A percentile compares a stretch with the other conserved stretches of the same genome.
Evolutionary conservation across 2,329 filamentous ascomycete genomes (phyloP).

Genomic region (Aspergillus melleus): DNA sequence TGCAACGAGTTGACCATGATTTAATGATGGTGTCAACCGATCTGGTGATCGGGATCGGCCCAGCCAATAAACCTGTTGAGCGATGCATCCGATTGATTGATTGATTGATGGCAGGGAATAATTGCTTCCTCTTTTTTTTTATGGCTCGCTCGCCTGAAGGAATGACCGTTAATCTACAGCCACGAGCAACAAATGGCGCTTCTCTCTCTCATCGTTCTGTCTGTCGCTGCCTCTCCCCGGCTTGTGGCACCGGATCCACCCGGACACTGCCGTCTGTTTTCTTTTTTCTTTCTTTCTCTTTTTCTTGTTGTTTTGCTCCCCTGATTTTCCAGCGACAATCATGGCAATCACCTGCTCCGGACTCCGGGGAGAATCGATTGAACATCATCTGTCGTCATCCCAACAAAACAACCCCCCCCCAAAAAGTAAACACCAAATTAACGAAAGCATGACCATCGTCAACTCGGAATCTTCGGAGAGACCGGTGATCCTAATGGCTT

Average conservation of each 20-base stretch:
- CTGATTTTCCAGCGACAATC: no score
- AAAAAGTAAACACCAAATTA: neutral
- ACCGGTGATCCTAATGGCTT: neutral
- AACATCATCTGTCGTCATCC: neutral
- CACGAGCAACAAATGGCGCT: neutral
- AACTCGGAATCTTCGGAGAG: neutral
- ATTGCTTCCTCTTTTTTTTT: no score
- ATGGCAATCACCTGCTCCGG: no score
- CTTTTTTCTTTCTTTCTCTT: neutral
- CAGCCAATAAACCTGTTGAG: neutral
- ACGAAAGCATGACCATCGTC: neutral
- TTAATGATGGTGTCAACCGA: neutral
- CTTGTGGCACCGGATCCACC: neutral
- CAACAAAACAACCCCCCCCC: neutral
- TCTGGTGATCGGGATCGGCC: neutral
- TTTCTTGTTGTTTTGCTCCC: neutral
- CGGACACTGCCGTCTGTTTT: neutral
- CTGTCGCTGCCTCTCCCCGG: neutral
- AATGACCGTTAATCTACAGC: neutral
- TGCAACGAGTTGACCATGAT: neutral
- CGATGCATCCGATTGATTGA: neutral
- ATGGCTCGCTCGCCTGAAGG: neutral
- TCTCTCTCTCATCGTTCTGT: neutral
- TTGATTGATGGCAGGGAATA: neutral
- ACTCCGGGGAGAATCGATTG: neutral